Evolutionary conservation across 2,329 filamentous ascomycete genomes (phyloP), one percentile per base, ranked within the genome.

Genomic region (Metarhizium humberi): DNA sequence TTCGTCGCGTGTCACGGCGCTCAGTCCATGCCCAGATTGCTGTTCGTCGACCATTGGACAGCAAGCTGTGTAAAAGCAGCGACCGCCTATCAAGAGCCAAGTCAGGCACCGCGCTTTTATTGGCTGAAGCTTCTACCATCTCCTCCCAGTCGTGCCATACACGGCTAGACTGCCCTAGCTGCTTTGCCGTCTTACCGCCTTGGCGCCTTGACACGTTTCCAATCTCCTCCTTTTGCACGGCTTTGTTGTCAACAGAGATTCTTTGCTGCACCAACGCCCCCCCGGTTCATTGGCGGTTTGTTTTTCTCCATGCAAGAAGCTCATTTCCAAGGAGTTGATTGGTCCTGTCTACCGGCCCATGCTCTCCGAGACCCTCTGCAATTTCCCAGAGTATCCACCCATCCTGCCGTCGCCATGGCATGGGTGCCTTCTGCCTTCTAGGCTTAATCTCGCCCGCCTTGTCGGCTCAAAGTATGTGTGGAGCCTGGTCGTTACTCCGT

Each of bases 341-440:
- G 16, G 42, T 6, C n/a, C 40, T 4, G 10, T 29, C 11, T 13
- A 3, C 6, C 6, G 40, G 29, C 5, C 29, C 16, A 45, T 42
- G 16, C 36, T 36, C 43, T 46, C 52, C n/a, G 43, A 43, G 18
- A 51, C 56, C 53, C 58, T 55, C 54, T 49, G 59, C 54, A 58
- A 61, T 61, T 60, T 60, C 59, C 58, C 58, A 38, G 4, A 50
- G 25, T 25, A 25, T 45, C 56, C 56, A 61, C 59, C 58, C 25
- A 25, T 25, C 25, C 25, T 40, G 43, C 16, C 56, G 29, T 40
- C 34, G 32, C 32, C 32, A 34, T 8, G 32, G 10, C 32, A 34
- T 34, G 32, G 32, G 32, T 34, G 32, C 32, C 10, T 7, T 7
- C 32, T 11, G 32, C 32, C 32, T 11, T 4, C 25, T 25, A 25